phyloP scores from a whole-genome alignment of 768 basidiomycete species.

The Podaxis rugospora region DNA sequence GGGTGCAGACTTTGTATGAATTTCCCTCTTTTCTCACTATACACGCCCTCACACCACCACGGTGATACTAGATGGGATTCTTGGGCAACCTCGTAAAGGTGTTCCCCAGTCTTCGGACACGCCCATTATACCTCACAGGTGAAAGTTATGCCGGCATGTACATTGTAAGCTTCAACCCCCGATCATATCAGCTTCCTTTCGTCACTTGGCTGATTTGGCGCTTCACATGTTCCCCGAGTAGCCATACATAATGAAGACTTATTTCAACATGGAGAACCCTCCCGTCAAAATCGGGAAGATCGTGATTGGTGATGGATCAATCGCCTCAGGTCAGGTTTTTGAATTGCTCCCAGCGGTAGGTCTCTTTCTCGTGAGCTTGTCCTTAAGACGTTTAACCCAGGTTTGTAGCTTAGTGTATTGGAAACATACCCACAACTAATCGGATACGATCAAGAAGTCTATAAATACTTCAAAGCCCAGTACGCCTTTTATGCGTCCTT shows the following conservation, averaged over 20 bases:
- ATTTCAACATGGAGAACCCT: constrained; percentile 57
- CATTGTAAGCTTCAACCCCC: constrained; percentile 40
- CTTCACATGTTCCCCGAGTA: constrained; percentile 20
- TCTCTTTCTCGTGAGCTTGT: background rate
- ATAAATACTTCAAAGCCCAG: constrained; percentile 67
- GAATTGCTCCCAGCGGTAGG: constrained; percentile 53
- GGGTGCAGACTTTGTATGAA: constrained; percentile 49
- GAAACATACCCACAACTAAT: constrained; percentile 77
- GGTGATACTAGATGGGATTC: constrained; percentile 56
- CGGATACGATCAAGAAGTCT: constrained; percentile 63
- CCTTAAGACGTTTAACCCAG: background rate
- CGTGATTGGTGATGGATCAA: constrained; percentile 65
- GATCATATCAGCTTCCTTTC: background rate
- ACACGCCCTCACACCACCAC: background rate
- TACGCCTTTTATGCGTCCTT: constrained; percentile 26
- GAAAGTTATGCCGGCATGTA: constrained; percentile 77
- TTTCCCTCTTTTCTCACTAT: background rate
- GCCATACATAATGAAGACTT: constrained; percentile 75
- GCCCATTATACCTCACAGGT: constrained; percentile 66
- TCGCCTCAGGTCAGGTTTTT: constrained; percentile 47
- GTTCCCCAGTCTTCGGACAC: constrained; percentile 62
- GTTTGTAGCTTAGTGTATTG: constrained; percentile 46
- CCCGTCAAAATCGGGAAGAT: constrained; percentile 67
- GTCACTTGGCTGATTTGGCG: background rate
- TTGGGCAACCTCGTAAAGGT: constrained; percentile 67